phyloP scores from a whole-genome alignment of 495 filamentous ascomycete genomes.

The Jackrogersella multiformis region DNA sequence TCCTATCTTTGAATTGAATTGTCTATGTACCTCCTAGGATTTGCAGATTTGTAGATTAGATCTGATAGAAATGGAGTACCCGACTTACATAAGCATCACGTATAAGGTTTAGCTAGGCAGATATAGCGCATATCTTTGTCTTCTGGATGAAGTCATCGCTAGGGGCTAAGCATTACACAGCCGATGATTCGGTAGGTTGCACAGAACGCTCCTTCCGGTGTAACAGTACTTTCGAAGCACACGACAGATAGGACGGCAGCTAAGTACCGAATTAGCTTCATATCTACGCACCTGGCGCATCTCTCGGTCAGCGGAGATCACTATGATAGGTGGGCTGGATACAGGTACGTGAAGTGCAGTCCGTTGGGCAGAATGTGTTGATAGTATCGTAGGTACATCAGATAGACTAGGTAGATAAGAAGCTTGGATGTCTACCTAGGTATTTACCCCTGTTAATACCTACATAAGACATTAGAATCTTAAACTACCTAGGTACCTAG shows the following conservation, averaged over 20 bases:
- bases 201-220: constrained; percentile 1
- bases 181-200: constrained; percentile 14
- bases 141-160: constrained; percentile 31
- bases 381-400: neutral
- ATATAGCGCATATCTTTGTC: neutral
- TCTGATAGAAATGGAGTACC: neutral
- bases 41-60: too few relatives aligned
- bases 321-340: neutral
- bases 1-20: neutral
- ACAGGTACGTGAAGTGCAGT: too few relatives aligned
- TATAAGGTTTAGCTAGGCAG: neutral
- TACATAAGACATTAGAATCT: neutral
- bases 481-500: too few relatives aligned
- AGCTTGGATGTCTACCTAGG: neutral
- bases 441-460: neutral
- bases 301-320: constrained; percentile 5
- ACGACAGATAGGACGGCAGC: neutral
- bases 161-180: constrained; percentile 20
- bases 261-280: neutral
- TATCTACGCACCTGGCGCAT: constrained; percentile 1
- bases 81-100: constrained; percentile 21
- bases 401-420: too few relatives aligned
- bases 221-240: too few relatives aligned
- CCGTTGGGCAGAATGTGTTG: neutral
- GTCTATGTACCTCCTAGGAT: too few relatives aligned